phyloP scores from a whole-genome alignment of 805 yeast species.

The Kodamaea kaohsiungensis region DNA sequence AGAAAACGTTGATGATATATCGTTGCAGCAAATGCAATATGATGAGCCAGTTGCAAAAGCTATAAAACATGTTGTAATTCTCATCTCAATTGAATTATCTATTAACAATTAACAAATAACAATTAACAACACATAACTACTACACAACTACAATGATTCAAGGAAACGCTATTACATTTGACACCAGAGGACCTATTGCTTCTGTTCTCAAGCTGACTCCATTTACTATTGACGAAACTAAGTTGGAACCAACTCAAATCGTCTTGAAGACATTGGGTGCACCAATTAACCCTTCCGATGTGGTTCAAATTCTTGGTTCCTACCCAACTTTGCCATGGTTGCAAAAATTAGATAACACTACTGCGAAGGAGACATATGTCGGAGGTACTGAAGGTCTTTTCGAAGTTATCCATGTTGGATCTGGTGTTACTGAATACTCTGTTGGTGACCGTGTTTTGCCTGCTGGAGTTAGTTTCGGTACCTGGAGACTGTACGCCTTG shows the following conservation, averaged over 20 bases:
- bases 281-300: slow-evolving; percentile 90
- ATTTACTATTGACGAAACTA: slow-evolving; percentile 11
- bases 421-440: slow-evolving; percentile 12
- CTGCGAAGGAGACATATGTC: slow-evolving; percentile 1
- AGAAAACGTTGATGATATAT: no score
- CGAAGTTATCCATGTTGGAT: slow-evolving; percentile 19
- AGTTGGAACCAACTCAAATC: slow-evolving; percentile 26
- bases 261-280: slow-evolving; percentile 70
- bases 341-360: slow-evolving; percentile 7
- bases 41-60: no score
- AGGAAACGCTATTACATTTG: slow-evolving; percentile 8
- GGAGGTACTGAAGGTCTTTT: slow-evolving; percentile 25
- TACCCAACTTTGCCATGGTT: slow-evolving; percentile 70
- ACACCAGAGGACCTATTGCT: slow-evolving; percentile 2
- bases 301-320: slow-evolving; percentile 82
- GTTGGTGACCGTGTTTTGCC: slow-evolving; percentile 23
- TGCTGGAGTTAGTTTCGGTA: slow-evolving; percentile 20
- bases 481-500: slow-evolving; percentile 25
- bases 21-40: no score
- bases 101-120: no score
- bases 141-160: not conserved
- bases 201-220: slow-evolving; percentile 1
- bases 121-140: not conserved
- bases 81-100: not conserved
- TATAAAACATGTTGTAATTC: no score